Conservation (phyloP, 1,284 basidiomycete species). For the Ustilago curta region DNA sequence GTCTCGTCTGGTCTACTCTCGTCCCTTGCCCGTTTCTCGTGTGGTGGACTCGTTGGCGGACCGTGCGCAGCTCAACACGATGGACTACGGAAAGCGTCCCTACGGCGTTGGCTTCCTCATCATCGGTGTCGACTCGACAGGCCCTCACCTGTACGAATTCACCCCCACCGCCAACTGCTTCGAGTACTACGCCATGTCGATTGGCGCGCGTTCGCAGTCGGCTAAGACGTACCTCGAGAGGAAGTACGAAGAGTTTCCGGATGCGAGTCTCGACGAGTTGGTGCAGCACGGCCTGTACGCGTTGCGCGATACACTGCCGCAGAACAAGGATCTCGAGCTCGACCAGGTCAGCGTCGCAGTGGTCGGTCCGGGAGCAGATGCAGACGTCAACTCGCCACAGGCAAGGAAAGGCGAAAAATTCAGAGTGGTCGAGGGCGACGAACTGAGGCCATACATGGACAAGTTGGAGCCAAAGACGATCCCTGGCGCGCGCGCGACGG, state of each 20-base stretch:
- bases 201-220: conserved; percentile 95
- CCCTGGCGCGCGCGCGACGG: conserved; percentile 28
- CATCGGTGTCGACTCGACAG: conserved; percentile 91
- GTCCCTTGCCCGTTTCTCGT: conserved; percentile 91
- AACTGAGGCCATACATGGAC: conserved; percentile 61
- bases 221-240: conserved; percentile 99
- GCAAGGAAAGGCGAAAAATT: conserved; percentile 63
- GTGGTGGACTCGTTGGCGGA: conserved; percentile 94
- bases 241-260: conserved; percentile 83
- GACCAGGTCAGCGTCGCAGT: conserved; percentile 63
- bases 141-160: conserved; percentile 98
- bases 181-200: conserved; percentile 98
- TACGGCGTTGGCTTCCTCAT: conserved; percentile 99
- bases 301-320: conserved; percentile 66
- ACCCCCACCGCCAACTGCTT: conserved; percentile 96
- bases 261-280: conserved; percentile 55
- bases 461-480: conserved; percentile 46
- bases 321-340: conserved; percentile 67
- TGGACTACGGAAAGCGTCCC: conserved; percentile 95
- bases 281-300: conserved; percentile 65
- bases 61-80: conserved; percentile 99
- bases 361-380: conserved; percentile 67
- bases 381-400: conserved; percentile 51
- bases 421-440: conserved; percentile 63
- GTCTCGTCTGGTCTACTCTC: conserved; percentile 92